A percentile compares a stretch with the other conserved stretches of the same genome.
Conservation (phyloP, 768 basidiomycete species). For the Suillus subalutaceus region DNA sequence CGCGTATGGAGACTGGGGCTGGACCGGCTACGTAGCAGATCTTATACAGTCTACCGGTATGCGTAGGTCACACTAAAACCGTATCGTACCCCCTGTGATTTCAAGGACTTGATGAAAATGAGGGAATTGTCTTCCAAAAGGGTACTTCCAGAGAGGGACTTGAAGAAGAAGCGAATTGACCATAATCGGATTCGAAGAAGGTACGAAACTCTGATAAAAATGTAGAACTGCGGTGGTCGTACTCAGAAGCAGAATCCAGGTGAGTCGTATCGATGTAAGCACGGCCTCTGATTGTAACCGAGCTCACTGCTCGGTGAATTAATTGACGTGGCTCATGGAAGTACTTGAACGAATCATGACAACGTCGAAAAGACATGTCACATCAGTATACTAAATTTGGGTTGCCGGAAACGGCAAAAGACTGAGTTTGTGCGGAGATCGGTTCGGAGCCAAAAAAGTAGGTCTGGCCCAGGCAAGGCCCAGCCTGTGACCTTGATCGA, state of each 20-base stretch:
- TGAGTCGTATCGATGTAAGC: neutral
- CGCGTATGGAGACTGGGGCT: neutral
- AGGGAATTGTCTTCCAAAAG: neutral
- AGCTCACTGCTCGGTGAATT: neutral
- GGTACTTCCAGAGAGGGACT: constrained; percentile 3
- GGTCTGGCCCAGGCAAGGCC: constrained; percentile 35
- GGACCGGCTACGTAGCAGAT: neutral
- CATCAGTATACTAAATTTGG: neutral
- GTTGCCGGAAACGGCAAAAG: constrained; percentile 19
- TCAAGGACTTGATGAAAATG: too few relatives aligned
- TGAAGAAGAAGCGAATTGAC: neutral
- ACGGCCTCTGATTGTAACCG: constrained; percentile 1
- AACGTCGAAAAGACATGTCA: neutral
- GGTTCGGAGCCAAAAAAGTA: constrained; percentile 21
- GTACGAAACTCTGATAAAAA: neutral
- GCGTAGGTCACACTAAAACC: neutral
- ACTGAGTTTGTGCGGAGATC: constrained; percentile 35
- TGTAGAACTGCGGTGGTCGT: neutral
- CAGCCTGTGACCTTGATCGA: constrained; percentile 36
- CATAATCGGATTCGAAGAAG: constrained; percentile 2
- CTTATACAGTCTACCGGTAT: neutral
- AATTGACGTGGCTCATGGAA: constrained; percentile 9
- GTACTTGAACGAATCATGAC: neutral
- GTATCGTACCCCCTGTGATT: neutral
- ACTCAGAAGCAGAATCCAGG: too few relatives aligned